Evolutionary conservation across 345 rosid genomes (phyloP), one percentile per base, ranked within the genome.

Genomic region (Pistacia vera): DNA sequence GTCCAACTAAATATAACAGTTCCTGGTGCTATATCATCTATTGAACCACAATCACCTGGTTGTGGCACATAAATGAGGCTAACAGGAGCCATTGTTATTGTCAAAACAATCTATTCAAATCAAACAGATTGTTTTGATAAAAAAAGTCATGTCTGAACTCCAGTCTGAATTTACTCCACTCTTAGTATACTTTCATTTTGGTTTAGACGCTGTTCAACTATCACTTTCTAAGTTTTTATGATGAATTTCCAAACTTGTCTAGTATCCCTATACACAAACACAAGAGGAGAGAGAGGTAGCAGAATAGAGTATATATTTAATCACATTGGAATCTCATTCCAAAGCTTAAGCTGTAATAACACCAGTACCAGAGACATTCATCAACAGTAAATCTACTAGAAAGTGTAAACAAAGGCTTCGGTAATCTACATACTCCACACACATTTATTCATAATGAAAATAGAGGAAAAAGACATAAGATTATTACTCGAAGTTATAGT

Each of bases 401-500:
- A 30, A 48, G 52, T 1, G 60, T 16, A 49, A 18, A 73, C 1
- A 62, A 28, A 30, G 41, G 28, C 33, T 11, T 33, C 28, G 57
- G 57, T 61, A 70, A 25, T 28, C 73, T 56, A 25, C 49, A 66
- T 46, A 38, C 20, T 69, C 22, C 62, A 73, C 13, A 73, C 13
- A 35, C 63, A 46, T 72, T 66, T 66, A 68, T 63, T 8, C 55
- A 68, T 60, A 38, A 8, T 16, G 20, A 2, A 25, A 44, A 60
- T 56, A 70, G 22, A 5, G 38, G 38, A 1, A 16, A 68, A 61
- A 30, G 70, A 68, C 51, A 33, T 8, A 11, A 57, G 30, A 36
- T 9, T 36, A 11, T 77, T 78, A 92, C 60, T 90, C 95, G 11
- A 92, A 95, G 20, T 89, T 89, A 61, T 91, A 95, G 81, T 95